Evolutionary conservation across 345 rosid species (phyloP).

Genomic region (Populus simonii): DNA sequence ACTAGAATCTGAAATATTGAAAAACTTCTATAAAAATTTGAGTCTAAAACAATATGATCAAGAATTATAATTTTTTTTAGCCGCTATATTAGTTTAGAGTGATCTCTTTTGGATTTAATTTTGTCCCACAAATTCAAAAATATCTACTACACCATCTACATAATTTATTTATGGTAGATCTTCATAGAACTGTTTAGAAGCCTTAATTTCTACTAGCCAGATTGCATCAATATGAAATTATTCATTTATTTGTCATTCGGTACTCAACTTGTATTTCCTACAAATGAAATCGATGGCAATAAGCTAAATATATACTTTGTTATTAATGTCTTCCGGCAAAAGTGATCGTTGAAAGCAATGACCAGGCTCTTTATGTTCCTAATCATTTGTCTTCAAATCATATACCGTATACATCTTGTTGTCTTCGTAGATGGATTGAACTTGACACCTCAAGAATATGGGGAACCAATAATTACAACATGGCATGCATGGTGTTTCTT

Average conservation of each 20-base stretch:
- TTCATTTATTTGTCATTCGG: too few species aligned
- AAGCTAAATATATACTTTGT: neutral
- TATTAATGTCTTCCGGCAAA: neutral
- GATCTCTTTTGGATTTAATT: accelerated
- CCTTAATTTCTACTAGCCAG: too few species aligned
- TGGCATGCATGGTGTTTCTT: too few species aligned
- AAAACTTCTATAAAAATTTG: too few species aligned
- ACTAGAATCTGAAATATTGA: accelerated
- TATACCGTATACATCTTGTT: neutral
- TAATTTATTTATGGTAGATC: too few species aligned
- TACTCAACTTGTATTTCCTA: neutral
- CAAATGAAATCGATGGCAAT: neutral
- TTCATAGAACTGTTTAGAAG: too few species aligned
- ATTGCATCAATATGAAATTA: too few species aligned
- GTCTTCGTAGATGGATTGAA: neutral
- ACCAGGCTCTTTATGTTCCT: neutral
- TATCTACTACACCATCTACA: too few species aligned
- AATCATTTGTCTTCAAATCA: neutral
- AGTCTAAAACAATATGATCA: accelerated
- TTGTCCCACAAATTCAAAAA: too few species aligned
- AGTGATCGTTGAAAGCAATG: neutral
- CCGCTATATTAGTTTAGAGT: accelerated
- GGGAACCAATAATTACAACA: neutral
- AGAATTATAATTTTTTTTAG: too few species aligned
- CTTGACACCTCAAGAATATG: neutral